These are phyloP conservation scores for Solanum paucissectum DNA, from an alignment of 257 asterid genomes.

Conservation along the genomic window DNA sequence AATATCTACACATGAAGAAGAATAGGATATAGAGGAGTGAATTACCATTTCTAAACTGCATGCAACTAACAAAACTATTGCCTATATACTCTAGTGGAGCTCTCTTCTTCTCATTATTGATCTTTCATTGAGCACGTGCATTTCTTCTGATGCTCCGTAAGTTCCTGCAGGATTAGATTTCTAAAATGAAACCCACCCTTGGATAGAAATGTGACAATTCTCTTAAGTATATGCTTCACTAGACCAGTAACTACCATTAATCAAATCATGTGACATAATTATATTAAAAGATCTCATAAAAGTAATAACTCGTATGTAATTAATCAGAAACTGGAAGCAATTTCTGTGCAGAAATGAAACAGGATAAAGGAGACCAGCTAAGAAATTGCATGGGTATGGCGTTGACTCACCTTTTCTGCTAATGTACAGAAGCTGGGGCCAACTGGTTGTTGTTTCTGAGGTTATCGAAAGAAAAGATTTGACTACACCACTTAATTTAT, in stretches of 20 bases:
- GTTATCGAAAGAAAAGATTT: not conserved
- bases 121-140: constrained; percentile 54
- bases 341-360: not conserved
- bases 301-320: not conserved
- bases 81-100: not conserved
- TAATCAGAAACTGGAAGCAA: not conserved
- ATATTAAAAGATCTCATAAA: not conserved
- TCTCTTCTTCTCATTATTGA: constrained; percentile 18
- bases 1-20: constrained; percentile 15
- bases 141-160: constrained; percentile 70
- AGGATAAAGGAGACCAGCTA: not conserved
- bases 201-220: not conserved
- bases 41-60: not conserved
- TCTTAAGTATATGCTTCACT: not conserved
- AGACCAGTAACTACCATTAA: not conserved
- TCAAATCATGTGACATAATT: not conserved
- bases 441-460: not conserved
- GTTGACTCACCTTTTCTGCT: not conserved
- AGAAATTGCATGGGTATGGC: not conserved
- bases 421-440: not conserved
- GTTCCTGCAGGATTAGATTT: constrained; percentile 47
- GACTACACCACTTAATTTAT: not conserved
- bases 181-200: not conserved
- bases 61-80: constrained; percentile 9
- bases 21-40: constrained; percentile 4